Conservation (phyloP, 2,329 filamentous ascomycete genomes). For the Davidsoniella australis region DNA sequence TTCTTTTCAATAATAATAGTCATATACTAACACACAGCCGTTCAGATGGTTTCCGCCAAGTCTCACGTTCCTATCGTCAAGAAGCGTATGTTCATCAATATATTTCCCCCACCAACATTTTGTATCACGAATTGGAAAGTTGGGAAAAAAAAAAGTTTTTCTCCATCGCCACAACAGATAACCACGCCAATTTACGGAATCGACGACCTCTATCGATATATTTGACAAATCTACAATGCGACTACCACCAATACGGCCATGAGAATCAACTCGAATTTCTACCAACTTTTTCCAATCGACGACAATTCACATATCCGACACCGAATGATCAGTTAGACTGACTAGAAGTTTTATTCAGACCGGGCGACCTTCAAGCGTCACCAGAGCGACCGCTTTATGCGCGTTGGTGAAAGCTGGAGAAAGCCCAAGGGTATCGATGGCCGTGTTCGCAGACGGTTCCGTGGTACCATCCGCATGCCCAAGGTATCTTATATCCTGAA, state of each 20-base stretch:
- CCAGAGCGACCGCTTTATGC: slow-evolving; percentile 93
- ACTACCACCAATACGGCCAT: neutral
- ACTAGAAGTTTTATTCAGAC: slow-evolving; percentile 36
- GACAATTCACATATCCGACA: neutral
- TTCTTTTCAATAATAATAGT: slow-evolving; percentile 3
- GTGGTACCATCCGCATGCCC: slow-evolving; percentile 89
- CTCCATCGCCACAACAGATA: neutral
- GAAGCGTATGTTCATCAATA: slow-evolving; percentile 62
- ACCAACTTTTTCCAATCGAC: neutral
- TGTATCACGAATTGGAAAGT: neutral
- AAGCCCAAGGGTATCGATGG: slow-evolving; percentile 99
- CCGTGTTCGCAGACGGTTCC: slow-evolving; percentile 92
- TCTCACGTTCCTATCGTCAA: slow-evolving; percentile 99
- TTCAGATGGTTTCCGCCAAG: slow-evolving; percentile 94
- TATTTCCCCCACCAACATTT: neutral
- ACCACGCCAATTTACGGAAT: neutral
- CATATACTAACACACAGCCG: slow-evolving; percentile 8
- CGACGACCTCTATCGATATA: neutral
- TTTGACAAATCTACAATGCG: neutral
- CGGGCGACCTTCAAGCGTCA: slow-evolving; percentile 92
- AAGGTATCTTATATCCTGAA: slow-evolving; percentile 51
- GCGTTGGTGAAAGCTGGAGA: slow-evolving; percentile 81
- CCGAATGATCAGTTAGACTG: slow-evolving; percentile 11
- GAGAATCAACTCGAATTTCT: neutral
- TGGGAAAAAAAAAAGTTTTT: neutral